Evolutionary conservation across 345 rosid genomes (phyloP), one percentile per base, ranked within the genome.

Genomic region (Populus pruinosa): DNA sequence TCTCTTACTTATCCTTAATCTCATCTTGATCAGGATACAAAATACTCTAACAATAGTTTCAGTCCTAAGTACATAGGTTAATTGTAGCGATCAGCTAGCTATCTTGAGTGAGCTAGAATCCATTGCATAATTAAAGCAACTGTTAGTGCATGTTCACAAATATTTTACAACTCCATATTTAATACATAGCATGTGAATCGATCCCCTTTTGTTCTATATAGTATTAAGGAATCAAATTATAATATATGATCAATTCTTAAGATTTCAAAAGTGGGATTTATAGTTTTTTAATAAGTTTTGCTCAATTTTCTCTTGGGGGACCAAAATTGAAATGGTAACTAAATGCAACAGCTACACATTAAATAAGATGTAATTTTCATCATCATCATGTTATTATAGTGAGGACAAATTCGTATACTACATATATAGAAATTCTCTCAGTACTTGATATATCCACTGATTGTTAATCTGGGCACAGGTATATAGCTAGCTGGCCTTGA

Each of bases 131-230:
- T 59, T 59, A 59, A 59, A 59, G 64, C 16, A 23, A 23, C 64
- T 59, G 64, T 59, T 59, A 59, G 4, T 59, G 64, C 64, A 59
- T 59, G 64, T 59, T 59, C 29, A 23, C 64, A n/a, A 59, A 10
- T 59, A 59, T 4, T 59, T 23, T 59, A 9, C 64, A 23, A 59
- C 64, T 59, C 64, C 29, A 59, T 59, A 59, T 59, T 59, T 59
- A 31, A 67, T 67, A 20, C 70, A 67, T 67, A 36, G 23, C 70
- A 67, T 36, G 70, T 67, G 70, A 31, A 67, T 36, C 38, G 70
- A 67, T 31, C 41, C 41, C 70, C 7, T 31, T 67, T 8, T 36
- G n/a, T 33, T 36, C 38, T 17, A 36, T 18, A 67, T 35, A 21
- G 12, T 33, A 38, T 38, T 17, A 35, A 18, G 43, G 70, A 29